A percentile compares a stretch with the other conserved stretches of the same genome.
These are phyloP conservation scores for Tetrastigma voinierianum DNA, from an alignment of 164 flowering plant species.

Conservation along the genomic window DNA sequence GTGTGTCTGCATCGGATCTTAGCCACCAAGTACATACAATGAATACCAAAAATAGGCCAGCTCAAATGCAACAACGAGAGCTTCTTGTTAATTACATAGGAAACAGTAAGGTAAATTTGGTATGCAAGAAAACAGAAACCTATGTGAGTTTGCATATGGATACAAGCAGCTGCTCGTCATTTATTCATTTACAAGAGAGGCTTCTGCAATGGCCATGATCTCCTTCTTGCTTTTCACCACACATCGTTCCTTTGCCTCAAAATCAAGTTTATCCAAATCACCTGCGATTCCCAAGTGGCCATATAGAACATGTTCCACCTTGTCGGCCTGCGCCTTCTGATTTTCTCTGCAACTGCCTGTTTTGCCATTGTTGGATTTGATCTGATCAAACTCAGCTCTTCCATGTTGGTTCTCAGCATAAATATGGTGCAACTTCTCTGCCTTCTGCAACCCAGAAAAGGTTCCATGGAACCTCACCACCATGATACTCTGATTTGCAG, in stretches of 20 bases:
- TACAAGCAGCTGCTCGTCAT: background rate
- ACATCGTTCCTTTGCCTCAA: conserved; percentile 42
- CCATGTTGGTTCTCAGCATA: conserved; percentile 49
- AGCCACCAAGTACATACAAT: too few relatives aligned
- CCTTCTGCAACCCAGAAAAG: conserved; percentile 65
- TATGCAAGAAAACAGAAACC: too few relatives aligned
- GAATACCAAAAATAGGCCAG: too few relatives aligned
- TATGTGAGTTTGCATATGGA: too few relatives aligned
- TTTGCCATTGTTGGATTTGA: conserved; percentile 4
- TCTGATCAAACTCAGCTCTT: conserved; percentile 40
- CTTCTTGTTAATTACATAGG: too few relatives aligned
- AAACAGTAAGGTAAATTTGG: too few relatives aligned
- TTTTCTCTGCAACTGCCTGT: conserved; percentile 1
- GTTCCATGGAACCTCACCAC: conserved; percentile 52
- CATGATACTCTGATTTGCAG: conserved; percentile 58
- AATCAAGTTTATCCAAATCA: conserved; percentile 61
- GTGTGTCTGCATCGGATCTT: too few relatives aligned
- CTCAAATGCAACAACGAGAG: too few relatives aligned
- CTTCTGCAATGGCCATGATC: conserved; percentile 49
- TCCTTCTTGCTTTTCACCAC: conserved; percentile 66
- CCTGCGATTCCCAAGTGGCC: conserved; percentile 62
- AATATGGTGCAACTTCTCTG: conserved; percentile 52
- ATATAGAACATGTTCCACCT: conserved; percentile 35
- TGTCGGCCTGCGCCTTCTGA: conserved; percentile 11
- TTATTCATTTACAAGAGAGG: conserved; percentile 24